Percentiles rank a stretch among this genome's conserved stretches.
phyloP scores from a whole-genome alignment of 345 rosid species.

The Hibiscus mutabilis region DNA sequence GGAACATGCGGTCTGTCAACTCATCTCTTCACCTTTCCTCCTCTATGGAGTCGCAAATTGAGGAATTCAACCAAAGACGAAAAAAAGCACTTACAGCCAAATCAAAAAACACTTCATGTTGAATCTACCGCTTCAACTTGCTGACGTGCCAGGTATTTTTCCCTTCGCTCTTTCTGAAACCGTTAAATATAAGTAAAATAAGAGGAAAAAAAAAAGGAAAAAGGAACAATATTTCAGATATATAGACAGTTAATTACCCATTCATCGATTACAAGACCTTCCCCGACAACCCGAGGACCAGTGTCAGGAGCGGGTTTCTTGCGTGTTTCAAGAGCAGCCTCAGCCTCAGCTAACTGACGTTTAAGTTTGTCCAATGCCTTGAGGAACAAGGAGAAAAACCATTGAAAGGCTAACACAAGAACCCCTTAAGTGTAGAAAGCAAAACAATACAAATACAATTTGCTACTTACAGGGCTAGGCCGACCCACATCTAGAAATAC shows the following conservation, averaged over 20 bases:
- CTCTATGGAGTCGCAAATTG: conserved; percentile 1
- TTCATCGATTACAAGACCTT: conserved; percentile 95
- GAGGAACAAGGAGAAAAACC: conserved; percentile 1
- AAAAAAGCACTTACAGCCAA: neutral
- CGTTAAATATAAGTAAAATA: neutral
- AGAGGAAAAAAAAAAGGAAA: neutral
- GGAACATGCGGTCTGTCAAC: neutral
- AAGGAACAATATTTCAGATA: neutral
- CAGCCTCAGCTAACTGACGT: conserved; percentile 85
- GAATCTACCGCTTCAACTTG: conserved; percentile 52
- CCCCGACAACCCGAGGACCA: conserved; percentile 72
- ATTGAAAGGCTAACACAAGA: neutral
- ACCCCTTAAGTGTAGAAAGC: neutral
- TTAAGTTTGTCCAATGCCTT: conserved; percentile 79
- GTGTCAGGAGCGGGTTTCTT: conserved; percentile 81
- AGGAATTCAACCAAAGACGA: neutral
- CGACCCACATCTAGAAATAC: conserved; percentile 64
- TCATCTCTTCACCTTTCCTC: conserved; percentile 4
- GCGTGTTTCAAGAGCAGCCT: conserved; percentile 82
- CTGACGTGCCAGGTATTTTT: conserved; percentile 87
- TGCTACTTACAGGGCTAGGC: conserved; percentile 58
- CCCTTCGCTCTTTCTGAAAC: conserved; percentile 86
- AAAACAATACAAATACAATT: neutral
- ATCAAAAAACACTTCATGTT: conserved; percentile 10
- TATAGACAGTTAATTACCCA: conserved; percentile 51